phyloP scores from a whole-genome alignment of 177 flowering plant species.

The Vitis hybrid region DNA sequence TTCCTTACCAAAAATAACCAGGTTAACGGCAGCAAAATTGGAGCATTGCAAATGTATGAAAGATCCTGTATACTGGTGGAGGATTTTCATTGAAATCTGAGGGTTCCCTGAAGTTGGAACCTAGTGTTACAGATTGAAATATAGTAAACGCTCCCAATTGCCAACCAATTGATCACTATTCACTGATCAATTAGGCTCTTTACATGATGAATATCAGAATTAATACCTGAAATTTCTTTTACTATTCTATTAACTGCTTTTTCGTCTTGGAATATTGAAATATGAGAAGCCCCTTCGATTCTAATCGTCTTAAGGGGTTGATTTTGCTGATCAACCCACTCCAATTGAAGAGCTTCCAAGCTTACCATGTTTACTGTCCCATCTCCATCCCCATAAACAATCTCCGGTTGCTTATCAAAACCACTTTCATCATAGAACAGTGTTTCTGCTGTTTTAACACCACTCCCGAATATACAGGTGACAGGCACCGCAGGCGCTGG shows the following conservation, averaged over 20 bases:
- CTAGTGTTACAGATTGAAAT: too few relatives aligned
- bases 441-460: conserved; percentile 65
- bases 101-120: too few relatives aligned
- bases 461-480: conserved; percentile 75
- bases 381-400: conserved; percentile 89
- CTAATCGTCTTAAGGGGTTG: conserved; percentile 43
- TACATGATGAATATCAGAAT: conserved; percentile 20
- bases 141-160: too few relatives aligned
- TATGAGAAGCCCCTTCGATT: conserved; percentile 61
- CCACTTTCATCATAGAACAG: conserved; percentile 61
- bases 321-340: conserved; percentile 42
- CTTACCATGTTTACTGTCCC: conserved; percentile 91
- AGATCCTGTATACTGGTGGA: too few relatives aligned
- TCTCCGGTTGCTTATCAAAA: conserved; percentile 70
- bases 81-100: too few relatives aligned
- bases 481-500: conserved; percentile 51
- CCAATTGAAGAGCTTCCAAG: conserved; percentile 51
- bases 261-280: conserved; percentile 44
- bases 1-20: too few relatives aligned
- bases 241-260: conserved; percentile 46
- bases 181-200: too few relatives aligned
- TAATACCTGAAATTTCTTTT: conserved; percentile 43
- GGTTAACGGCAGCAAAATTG: too few relatives aligned
- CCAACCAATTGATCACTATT: too few relatives aligned
- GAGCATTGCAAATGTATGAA: too few relatives aligned